Conservation (phyloP, 1,284 basidiomycete genomes). For the Ustilago trichophora region DNA sequence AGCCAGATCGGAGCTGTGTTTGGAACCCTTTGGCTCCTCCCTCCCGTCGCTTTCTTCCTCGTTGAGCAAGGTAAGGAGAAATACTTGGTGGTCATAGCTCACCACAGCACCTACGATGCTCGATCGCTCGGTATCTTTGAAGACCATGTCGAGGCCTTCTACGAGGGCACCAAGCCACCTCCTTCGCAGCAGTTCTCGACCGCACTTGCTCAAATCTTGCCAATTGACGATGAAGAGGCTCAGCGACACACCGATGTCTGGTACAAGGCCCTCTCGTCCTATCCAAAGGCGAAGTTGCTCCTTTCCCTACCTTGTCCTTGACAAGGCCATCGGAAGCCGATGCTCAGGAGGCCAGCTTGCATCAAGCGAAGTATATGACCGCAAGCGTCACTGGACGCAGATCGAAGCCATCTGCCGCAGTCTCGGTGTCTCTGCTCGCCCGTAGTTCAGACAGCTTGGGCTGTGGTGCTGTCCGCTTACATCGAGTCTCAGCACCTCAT, state of each 20-base stretch:
- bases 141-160: constrained; percentile 40
- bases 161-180: constrained; percentile 13
- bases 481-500: constrained; percentile 56
- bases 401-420: constrained; percentile 43
- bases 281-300: constrained; percentile 24
- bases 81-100: constrained; percentile 39
- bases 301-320: constrained; percentile 38
- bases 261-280: constrained; percentile 28
- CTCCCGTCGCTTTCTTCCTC: constrained; percentile 42
- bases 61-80: constrained; percentile 19
- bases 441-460: constrained; percentile 66
- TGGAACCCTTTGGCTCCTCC: constrained; percentile 21
- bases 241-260: constrained; percentile 20
- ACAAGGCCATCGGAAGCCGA: constrained; percentile 1
- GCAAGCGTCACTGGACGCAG: constrained; percentile 32
- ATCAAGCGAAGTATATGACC: constrained; percentile 19
- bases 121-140: constrained; percentile 50
- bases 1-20: background rate
- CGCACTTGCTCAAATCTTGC: constrained; percentile 50
- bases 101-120: constrained; percentile 61
- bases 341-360: constrained; percentile 12
- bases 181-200: constrained; percentile 24
- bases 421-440: constrained; percentile 61
- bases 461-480: constrained; percentile 58
- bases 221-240: constrained; percentile 32